Percentiles rank a stretch among this genome's conserved stretches.
Conservation (phyloP, 2,329 filamentous ascomycete genomes). For the Helotiales sp. region DNA sequence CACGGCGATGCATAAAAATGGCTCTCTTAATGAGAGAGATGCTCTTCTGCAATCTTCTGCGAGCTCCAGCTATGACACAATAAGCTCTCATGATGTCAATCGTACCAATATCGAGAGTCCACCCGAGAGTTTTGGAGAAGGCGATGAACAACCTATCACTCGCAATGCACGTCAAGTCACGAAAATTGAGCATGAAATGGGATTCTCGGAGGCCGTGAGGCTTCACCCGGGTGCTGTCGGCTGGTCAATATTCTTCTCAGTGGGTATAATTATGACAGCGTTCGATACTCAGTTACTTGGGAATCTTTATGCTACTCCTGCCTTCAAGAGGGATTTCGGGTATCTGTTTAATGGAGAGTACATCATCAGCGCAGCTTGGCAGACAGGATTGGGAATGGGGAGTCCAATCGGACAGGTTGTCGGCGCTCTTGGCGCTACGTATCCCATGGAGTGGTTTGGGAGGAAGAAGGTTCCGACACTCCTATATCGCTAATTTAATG, state of each 20-base stretch:
- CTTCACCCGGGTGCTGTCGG: conserved; percentile 16
- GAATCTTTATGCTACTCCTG: conserved; percentile 40
- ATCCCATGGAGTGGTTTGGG: conserved; percentile 22
- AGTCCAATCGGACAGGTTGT: conserved; percentile 27
- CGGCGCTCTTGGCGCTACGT: conserved; percentile 49
- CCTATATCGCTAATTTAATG: not conserved
- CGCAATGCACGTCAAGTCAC: conserved; percentile 10
- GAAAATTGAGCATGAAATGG: conserved; percentile 14
- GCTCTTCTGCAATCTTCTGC: too few relatives aligned
- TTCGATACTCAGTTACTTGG: conserved; percentile 47
- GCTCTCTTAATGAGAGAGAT: too few relatives aligned
- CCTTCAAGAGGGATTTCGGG: conserved; percentile 44
- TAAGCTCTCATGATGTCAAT: too few relatives aligned
- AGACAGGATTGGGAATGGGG: conserved; percentile 26
- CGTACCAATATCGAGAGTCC: conserved; percentile 4
- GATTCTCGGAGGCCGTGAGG: conserved; percentile 12
- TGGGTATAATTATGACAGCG: conserved; percentile 58
- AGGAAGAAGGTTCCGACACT: conserved; percentile 14
- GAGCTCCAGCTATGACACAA: too few relatives aligned
- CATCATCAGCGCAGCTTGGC: conserved; percentile 49
- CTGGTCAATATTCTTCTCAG: conserved; percentile 60
- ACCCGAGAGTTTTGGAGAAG: not conserved
- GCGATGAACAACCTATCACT: not conserved
- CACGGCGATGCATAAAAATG: too few relatives aligned
- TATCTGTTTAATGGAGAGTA: conserved; percentile 32